Percentiles rank a stretch among this genome's conserved stretches.
These are phyloP conservation scores for Onygena corvina DNA, from an alignment of 2,329 filamentous ascomycete species.

Conservation along the genomic window DNA sequence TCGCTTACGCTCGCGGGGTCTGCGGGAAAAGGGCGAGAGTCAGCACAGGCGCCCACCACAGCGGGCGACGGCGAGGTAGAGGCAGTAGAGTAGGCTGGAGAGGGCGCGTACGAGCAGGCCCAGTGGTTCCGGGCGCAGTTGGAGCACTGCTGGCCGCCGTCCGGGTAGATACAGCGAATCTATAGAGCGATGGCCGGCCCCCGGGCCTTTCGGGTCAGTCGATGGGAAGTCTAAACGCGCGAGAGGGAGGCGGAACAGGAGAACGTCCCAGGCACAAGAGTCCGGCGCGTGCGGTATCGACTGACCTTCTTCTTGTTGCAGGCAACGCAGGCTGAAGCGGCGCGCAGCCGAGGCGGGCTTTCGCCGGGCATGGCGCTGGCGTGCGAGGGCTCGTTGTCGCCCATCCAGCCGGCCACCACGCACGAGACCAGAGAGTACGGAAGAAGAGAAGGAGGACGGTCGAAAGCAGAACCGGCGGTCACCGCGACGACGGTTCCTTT, in stretches of 20 bases:
- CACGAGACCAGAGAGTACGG: not conserved
- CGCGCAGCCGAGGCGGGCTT: conserved; percentile 21
- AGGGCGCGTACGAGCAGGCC: conserved; percentile 20
- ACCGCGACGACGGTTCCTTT: not conserved
- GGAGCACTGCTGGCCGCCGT: conserved; percentile 17
- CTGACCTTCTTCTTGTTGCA: conserved; percentile 24
- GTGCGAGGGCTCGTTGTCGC: conserved; percentile 11
- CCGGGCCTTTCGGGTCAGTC: not conserved
- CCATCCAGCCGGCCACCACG: conserved; percentile 11
- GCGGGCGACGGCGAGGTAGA: not conserved
- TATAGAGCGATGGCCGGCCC: conserved; percentile 9
- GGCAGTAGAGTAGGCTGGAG: not conserved
- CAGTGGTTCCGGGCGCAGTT: conserved; percentile 22
- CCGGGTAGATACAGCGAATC: conserved; percentile 23
- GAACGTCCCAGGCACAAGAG: too few relatives aligned
- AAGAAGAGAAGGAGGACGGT: not conserved
- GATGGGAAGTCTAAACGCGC: not conserved
- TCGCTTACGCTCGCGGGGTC: conserved; percentile 17
- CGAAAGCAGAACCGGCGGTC: not conserved
- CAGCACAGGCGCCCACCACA: not conserved
- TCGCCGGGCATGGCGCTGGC: conserved; percentile 8
- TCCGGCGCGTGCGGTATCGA: too few relatives aligned
- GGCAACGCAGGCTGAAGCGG: conserved; percentile 22
- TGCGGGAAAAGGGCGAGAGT: conserved; percentile 4
- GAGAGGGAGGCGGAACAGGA: not conserved